These are phyloP conservation scores for Nannochloris sp. DNA, from an alignment of 139 green algal genomes.

Conservation along the genomic window DNA sequence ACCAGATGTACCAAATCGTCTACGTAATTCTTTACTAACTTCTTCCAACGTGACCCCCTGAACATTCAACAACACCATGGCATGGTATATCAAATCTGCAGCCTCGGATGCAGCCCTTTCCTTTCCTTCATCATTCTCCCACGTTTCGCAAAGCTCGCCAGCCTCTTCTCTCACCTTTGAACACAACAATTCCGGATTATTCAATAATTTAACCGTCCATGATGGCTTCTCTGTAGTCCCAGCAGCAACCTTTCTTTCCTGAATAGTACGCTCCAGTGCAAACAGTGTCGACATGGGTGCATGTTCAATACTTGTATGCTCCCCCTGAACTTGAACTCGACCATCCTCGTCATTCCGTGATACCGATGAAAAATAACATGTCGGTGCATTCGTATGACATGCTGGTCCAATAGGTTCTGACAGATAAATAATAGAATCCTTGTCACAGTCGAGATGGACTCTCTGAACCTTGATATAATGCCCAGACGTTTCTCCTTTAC, in stretches of 20 bases:
- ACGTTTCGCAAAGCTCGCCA: constrained; percentile 87
- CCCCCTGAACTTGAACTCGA: constrained; percentile 24
- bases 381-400: constrained; percentile 87
- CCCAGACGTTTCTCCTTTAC: constrained; percentile 93
- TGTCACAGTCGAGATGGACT: constrained; percentile 83
- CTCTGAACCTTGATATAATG: constrained; percentile 84
- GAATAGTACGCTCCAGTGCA: constrained; percentile 79
- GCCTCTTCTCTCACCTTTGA: constrained; percentile 92
- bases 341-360: neutral
- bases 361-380: constrained; percentile 77
- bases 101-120: constrained; percentile 81
- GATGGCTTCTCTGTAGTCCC: constrained; percentile 56
- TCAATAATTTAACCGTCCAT: constrained; percentile 84
- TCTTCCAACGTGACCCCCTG: constrained; percentile 77
- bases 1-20: constrained; percentile 67
- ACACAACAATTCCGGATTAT: constrained; percentile 81
- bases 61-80: constrained; percentile 83
- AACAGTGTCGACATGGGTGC: constrained; percentile 65
- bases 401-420: constrained; percentile 73
- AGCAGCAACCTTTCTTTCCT: constrained; percentile 40
- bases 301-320: constrained; percentile 28
- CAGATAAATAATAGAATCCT: constrained; percentile 92
- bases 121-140: constrained; percentile 73
- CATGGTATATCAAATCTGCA: constrained; percentile 96
- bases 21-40: constrained; percentile 63